phyloP scores from a whole-genome alignment of 805 yeast species.

The Schizosaccharomyces lindneri region DNA sequence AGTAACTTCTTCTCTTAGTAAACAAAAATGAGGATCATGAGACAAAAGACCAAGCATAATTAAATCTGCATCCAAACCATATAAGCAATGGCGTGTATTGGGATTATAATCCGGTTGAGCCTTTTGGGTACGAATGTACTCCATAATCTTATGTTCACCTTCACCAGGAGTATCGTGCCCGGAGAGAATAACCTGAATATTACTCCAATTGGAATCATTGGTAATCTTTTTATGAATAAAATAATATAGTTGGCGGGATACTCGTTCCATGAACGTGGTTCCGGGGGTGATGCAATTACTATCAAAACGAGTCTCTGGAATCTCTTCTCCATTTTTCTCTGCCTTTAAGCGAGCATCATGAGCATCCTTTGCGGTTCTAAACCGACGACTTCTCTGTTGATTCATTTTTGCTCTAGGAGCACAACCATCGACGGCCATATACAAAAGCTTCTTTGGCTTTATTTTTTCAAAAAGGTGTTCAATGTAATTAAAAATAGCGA shows the following conservation, averaged over 20 bases:
- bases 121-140: slow-evolving; percentile 55
- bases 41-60: slow-evolving; percentile 77
- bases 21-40: slow-evolving; percentile 88
- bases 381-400: slow-evolving; percentile 89
- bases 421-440: slow-evolving; percentile 96
- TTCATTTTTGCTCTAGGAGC: slow-evolving; percentile 98
- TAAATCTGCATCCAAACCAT: slow-evolving; percentile 88
- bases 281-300: slow-evolving; percentile 90
- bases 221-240: slow-evolving; percentile 72
- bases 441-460: slow-evolving; percentile 63
- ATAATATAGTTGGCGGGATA: slow-evolving; percentile 59
- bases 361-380: slow-evolving; percentile 81
- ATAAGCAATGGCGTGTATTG: slow-evolving; percentile 74
- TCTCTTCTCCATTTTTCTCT: slow-evolving; percentile 38
- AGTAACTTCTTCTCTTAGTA: slow-evolving; percentile 82
- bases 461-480: slow-evolving; percentile 79
- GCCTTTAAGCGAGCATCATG: slow-evolving; percentile 58
- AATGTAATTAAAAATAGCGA: slow-evolving; percentile 78
- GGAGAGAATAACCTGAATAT: slow-evolving; percentile 47
- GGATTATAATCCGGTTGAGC: slow-evolving; percentile 51
- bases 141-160: slow-evolving; percentile 96
- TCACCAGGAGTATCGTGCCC: slow-evolving; percentile 97
- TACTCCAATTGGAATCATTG: slow-evolving; percentile 69
- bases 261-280: slow-evolving; percentile 80
- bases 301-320: slow-evolving; percentile 75